A percentile compares a stretch with the other conserved stretches of the same genome.
Evolutionary conservation across 805 yeast species (phyloP).

Genomic region (Komagataella pseudopastoris): DNA sequence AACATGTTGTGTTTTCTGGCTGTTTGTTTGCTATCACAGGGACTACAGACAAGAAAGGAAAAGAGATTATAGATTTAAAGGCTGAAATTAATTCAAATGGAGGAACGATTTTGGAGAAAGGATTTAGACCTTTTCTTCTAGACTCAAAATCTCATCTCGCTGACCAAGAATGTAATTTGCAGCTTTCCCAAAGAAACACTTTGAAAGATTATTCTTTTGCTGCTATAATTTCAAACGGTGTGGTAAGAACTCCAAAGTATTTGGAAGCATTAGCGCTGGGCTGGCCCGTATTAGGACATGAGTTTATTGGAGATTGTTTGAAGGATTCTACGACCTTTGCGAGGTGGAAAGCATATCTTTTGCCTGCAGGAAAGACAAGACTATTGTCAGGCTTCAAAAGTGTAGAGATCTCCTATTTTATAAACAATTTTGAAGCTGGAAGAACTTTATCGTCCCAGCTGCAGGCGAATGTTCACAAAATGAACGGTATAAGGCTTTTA

Average conservation of each 20-base stretch:
- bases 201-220: conserved; percentile 31
- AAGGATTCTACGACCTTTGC: conserved; percentile 11
- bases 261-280: conserved; percentile 67
- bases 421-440: conserved; percentile 18
- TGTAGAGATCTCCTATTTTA: conserved; percentile 30
- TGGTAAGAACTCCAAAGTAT: conserved; percentile 60
- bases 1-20: background rate
- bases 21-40: conserved; percentile 1
- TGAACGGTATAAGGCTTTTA: background rate
- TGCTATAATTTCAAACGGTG: conserved; percentile 47
- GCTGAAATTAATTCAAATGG: conserved; percentile 7
- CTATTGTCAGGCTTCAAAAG: conserved; percentile 29
- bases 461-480: conserved; percentile 1
- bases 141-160: conserved; percentile 3
- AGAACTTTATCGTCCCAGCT: conserved; percentile 10
- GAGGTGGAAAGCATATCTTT: conserved; percentile 38
- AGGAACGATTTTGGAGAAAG: conserved; percentile 22
- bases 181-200: background rate
- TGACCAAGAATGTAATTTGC: conserved; percentile 2
- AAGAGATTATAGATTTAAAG: background rate
- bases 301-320: conserved; percentile 40
- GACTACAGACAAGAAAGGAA: background rate
- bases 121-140: conserved; percentile 17
- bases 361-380: conserved; percentile 63
- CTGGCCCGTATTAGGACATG: conserved; percentile 69